These are phyloP conservation scores for Podospora conica DNA, from an alignment of 495 filamentous ascomycete genomes.

Conservation along the genomic window DNA sequence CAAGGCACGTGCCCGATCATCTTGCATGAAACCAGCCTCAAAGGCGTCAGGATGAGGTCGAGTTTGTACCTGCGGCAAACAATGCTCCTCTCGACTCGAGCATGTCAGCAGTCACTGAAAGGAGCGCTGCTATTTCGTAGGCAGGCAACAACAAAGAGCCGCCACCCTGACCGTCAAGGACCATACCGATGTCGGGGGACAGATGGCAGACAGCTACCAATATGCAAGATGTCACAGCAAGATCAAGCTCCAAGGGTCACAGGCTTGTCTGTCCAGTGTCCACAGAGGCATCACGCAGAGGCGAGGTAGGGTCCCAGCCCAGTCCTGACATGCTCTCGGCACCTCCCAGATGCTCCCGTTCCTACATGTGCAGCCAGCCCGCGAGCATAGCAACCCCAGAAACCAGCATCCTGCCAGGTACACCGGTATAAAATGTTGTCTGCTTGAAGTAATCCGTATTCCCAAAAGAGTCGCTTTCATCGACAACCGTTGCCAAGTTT, in stretches of 20 bases:
- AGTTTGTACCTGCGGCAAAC: background rate
- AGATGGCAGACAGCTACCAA: background rate
- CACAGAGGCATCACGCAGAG: background rate
- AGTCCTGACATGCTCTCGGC: background rate
- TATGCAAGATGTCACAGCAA: background rate
- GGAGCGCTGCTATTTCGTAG: background rate
- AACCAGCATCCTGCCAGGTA: background rate
- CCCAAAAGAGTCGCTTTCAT: background rate
- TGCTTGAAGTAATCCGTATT: too few relatives aligned
- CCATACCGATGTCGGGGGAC: too few relatives aligned
- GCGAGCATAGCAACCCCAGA: background rate
- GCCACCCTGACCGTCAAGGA: background rate
- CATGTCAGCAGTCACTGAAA: background rate
- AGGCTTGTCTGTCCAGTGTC: background rate
- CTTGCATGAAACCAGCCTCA: background rate
- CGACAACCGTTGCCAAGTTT: background rate
- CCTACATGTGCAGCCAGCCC: background rate
- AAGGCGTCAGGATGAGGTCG: background rate
- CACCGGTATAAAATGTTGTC: background rate
- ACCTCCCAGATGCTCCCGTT: too few relatives aligned
- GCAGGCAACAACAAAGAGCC: background rate
- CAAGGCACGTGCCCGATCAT: background rate
- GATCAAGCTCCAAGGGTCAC: background rate
- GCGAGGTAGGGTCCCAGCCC: background rate
- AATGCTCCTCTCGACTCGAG: background rate